Percentiles rank a stretch among this genome's conserved stretches.
These are phyloP conservation scores for Globisporangium iwayamae DNA, from an alignment of 352 stramenopile species.

Conservation along the genomic window DNA sequence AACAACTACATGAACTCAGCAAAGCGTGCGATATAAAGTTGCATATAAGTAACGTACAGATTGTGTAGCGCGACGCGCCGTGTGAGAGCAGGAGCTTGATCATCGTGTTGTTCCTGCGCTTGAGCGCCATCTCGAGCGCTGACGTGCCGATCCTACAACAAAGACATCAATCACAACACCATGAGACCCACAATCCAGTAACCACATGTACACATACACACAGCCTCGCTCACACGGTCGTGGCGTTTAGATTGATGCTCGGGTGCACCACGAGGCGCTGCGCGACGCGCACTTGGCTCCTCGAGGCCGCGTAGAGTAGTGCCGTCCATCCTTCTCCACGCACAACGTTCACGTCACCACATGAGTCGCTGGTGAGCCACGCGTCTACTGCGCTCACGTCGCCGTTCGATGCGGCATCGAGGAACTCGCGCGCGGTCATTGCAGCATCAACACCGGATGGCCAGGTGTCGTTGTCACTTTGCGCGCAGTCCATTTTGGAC, in stretches of 20 bases:
- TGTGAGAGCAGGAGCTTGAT: conserved; percentile 34
- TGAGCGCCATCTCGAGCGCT: conserved; percentile 51
- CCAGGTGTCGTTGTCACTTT: neutral
- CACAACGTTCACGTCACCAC: conserved; percentile 47
- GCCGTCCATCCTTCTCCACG: conserved; percentile 67
- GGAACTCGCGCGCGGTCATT: conserved; percentile 28
- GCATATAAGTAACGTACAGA: conserved; percentile 25
- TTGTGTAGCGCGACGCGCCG: conserved; percentile 54
- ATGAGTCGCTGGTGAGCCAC: conserved; percentile 24
- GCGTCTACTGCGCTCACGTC: conserved; percentile 33
- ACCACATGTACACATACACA: neutral
- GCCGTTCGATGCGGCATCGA: conserved; percentile 43
- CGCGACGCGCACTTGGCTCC: conserved; percentile 39
- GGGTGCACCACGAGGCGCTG: conserved; percentile 34
- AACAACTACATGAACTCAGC: neutral
- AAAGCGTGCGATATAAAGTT: neutral
- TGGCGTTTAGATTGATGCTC: conserved; percentile 49
- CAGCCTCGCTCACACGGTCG: conserved; percentile 33
- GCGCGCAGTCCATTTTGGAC: neutral
- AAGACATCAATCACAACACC: neutral
- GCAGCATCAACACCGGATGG: neutral
- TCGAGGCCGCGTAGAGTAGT: conserved; percentile 60
- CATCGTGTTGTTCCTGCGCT: conserved; percentile 40
- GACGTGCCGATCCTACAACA: conserved; percentile 41
- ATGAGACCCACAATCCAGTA: neutral